Evolutionary conservation across 2,329 filamentous ascomycete species (phyloP), one percentile per base, ranked within the genome.

Genomic region (Coniella lustricola): DNA sequence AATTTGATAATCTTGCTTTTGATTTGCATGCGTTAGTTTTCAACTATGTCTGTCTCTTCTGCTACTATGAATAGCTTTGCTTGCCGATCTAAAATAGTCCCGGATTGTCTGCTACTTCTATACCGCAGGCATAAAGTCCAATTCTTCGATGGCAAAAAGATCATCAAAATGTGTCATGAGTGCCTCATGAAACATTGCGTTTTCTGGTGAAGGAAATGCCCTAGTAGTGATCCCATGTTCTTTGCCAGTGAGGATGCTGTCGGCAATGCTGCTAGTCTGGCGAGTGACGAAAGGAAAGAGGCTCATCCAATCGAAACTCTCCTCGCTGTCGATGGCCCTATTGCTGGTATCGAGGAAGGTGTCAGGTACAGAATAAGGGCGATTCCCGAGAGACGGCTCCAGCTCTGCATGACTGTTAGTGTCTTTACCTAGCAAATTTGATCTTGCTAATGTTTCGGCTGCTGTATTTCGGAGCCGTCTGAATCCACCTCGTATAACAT

Each of bases 211-310:
- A 14, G 36, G 36, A 18, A 39, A 39, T 12, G 36, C 36, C 14
- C 52, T 44, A 14, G 52, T 55, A 3, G 50, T 46, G 13, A 47
- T 53, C 2, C 58, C 57, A 9, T 55, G 46, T 20, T 56, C 54
- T 20, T 36, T 51, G 16, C 53, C 56, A 3, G 53, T 54, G 16
- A 64, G 48, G 3, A 64, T 49, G 22, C 54, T 57, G 20, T 55
- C 55, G 10, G 60, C 62, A 16, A 64, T 56, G 8, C 52, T 44
- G 34, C 57, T 62, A 14, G 64, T 67, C 10, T 60, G 41, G 5
- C 46, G 46, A 8, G 63, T 63, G 7, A 60, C 64, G 38, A 65
- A 66, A 0, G 65, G 65, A 29, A 67, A 67, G 40, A 64, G 60
- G 7, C 53, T 55, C 22, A 55, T 61, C 60, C 62, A 66, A 44